phyloP scores from a whole-genome alignment of 1,284 basidiomycete genomes.

The Leucoagaricus sp. region DNA sequence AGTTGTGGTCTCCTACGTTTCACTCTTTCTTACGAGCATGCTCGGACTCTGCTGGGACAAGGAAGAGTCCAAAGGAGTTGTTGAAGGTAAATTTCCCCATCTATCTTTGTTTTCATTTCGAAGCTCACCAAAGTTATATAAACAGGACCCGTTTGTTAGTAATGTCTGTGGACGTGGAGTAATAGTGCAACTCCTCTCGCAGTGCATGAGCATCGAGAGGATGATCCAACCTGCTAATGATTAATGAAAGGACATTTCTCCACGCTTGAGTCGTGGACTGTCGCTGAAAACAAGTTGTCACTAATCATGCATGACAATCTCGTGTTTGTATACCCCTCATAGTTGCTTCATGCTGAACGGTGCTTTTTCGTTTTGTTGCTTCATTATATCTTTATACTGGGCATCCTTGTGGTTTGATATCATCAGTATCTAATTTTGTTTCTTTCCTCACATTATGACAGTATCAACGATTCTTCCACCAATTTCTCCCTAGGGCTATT shows the following conservation, averaged over 20 bases:
- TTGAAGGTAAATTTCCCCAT: conserved; percentile 51
- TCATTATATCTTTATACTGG: conserved; percentile 14
- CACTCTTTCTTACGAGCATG: conserved; percentile 73
- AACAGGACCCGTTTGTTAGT: conserved; percentile 61
- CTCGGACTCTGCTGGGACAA: conserved; percentile 55
- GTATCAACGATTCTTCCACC: background rate
- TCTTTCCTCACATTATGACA: background rate
- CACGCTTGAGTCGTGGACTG: background rate
- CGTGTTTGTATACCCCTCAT: conserved; percentile 7
- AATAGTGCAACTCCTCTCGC: conserved; percentile 62
- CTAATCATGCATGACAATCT: background rate
- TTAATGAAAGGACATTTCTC: background rate
- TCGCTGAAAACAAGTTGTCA: background rate
- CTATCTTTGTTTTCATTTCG: background rate
- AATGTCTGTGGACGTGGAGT: conserved; percentile 68
- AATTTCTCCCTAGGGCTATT: background rate
- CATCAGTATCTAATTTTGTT: conserved; percentile 17
- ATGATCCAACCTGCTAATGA: conserved; percentile 31
- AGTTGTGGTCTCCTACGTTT: conserved; percentile 66
- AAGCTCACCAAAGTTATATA: conserved; percentile 10
- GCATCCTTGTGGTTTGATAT: conserved; percentile 12
- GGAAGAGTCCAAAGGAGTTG: conserved; percentile 61
- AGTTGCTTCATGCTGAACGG: background rate
- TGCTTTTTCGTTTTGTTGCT: conserved; percentile 4
- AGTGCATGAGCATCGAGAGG: conserved; percentile 70